Evolutionary conservation across 805 yeast species (phyloP).

Genomic region (Brettanomyces naardenensis): DNA sequence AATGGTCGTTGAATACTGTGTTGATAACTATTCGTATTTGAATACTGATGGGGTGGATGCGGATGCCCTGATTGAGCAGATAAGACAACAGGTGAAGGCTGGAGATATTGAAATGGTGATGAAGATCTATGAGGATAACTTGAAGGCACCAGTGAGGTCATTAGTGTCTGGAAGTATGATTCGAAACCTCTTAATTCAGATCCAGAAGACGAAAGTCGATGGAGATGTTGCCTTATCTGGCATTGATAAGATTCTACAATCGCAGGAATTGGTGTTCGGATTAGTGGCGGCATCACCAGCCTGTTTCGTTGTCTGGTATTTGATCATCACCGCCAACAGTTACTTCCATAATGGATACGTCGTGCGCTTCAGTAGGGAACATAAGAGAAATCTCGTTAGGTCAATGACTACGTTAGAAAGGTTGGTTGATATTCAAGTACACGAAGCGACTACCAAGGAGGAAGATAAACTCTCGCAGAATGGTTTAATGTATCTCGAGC

Average conservation of each 20-base stretch:
- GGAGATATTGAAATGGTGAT: slow-evolving; percentile 80
- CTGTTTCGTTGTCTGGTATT: slow-evolving; percentile 45
- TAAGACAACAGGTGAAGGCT: slow-evolving; percentile 43
- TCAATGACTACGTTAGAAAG: slow-evolving; percentile 39
- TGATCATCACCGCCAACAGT: slow-evolving; percentile 23
- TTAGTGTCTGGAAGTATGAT: slow-evolving; percentile 62
- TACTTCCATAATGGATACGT: slow-evolving; percentile 32
- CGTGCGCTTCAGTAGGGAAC: slow-evolving; percentile 24
- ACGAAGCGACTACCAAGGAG: slow-evolving; percentile 1
- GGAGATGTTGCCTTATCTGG: slow-evolving; percentile 87
- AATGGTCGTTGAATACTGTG: slow-evolving; percentile 73
- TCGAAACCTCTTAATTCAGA: slow-evolving; percentile 74
- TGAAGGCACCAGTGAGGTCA: slow-evolving; percentile 60
- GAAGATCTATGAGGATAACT: slow-evolving; percentile 71
- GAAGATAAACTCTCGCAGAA: slow-evolving; percentile 29
- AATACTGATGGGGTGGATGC: slow-evolving; percentile 7
- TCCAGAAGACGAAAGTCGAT: slow-evolving; percentile 95
- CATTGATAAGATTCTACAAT: slow-evolving; percentile 78
- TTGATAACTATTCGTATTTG: slow-evolving; percentile 23
- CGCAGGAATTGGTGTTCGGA: slow-evolving; percentile 93
- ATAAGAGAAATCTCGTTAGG: slow-evolving; percentile 31
- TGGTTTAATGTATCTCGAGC: slow-evolving; percentile 64
- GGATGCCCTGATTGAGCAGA: slow-evolving; percentile 13
- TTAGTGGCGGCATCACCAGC: slow-evolving; percentile 85
- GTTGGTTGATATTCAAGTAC: slow-evolving; percentile 14